phyloP scores from a whole-genome alignment of 352 stramenopile genomes.

The Phytophthora chlamydospora region DNA sequence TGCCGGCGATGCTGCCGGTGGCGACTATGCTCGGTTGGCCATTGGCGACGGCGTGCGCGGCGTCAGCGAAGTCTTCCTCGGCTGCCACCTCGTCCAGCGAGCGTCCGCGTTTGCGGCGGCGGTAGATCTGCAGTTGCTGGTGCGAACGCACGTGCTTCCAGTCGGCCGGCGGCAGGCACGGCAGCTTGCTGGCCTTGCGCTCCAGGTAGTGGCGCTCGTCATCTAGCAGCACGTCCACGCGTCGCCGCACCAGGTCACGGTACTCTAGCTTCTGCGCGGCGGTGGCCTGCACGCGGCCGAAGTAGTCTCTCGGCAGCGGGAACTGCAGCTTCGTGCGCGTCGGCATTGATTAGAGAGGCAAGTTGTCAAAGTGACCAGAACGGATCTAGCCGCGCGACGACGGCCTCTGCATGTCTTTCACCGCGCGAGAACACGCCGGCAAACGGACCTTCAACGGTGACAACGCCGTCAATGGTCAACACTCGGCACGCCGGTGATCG shows the following conservation, averaged over 20 bases:
- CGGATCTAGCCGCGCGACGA: neutral
- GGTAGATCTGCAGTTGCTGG: constrained; percentile 47
- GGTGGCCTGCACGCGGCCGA: constrained; percentile 32
- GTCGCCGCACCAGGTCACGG: constrained; percentile 20
- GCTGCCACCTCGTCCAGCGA: constrained; percentile 24
- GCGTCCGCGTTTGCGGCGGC: constrained; percentile 21
- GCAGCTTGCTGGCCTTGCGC: constrained; percentile 25
- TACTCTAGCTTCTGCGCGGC: constrained; percentile 43
- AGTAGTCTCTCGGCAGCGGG: constrained; percentile 38
- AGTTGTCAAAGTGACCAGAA: constrained; percentile 19
- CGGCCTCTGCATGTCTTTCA: constrained; percentile 6
- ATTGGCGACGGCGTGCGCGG: constrained; percentile 12
- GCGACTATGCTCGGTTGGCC: constrained; percentile 46
- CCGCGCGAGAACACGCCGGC: constrained; percentile 1
- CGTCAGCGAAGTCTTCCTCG: constrained; percentile 26
- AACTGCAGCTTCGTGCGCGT: constrained; percentile 18
- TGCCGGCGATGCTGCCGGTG: constrained; percentile 38
- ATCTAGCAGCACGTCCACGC: constrained; percentile 26
- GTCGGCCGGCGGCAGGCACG: constrained; percentile 37
- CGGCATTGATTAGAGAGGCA: neutral
- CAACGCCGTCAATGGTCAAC: too few species aligned
- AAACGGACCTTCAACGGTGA: neutral
- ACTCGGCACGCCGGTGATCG: too few species aligned
- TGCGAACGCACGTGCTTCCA: constrained; percentile 50
- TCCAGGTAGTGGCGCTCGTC: constrained; percentile 37